Percentiles rank a stretch among this genome's conserved stretches.
Conservation (phyloP, 371 early-diverging fungal species). For the Batkoa obscura region DNA sequence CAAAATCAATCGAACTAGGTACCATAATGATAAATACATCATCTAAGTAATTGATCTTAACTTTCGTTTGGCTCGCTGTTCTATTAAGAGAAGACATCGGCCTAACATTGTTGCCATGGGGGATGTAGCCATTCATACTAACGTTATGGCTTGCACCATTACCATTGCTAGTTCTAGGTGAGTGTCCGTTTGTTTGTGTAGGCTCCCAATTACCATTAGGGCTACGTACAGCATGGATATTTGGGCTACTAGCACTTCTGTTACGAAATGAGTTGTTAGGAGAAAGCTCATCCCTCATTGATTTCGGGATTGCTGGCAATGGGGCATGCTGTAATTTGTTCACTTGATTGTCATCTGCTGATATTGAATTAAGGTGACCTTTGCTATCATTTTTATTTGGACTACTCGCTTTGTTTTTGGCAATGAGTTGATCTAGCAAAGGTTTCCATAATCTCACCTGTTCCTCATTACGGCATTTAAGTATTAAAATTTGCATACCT, state of each 20-base stretch:
- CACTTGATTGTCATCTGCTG: slow-evolving; percentile 41
- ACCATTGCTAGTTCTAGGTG: not conserved
- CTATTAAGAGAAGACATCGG: not conserved
- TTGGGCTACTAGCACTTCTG: slow-evolving; percentile 44
- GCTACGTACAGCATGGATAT: slow-evolving; percentile 19
- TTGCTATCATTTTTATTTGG: not conserved
- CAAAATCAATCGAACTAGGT: slow-evolving; percentile 43
- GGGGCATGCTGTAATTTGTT: not conserved
- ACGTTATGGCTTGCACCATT: not conserved
- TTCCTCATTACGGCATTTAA: slow-evolving; percentile 75
- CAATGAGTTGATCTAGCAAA: slow-evolving; percentile 24
- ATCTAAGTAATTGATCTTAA: slow-evolving; percentile 68
- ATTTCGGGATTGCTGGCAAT: not conserved
- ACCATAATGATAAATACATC: slow-evolving; percentile 74
- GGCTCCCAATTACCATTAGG: slow-evolving; percentile 1
- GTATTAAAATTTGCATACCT: slow-evolving; percentile 57
- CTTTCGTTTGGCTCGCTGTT: slow-evolving; percentile 27
- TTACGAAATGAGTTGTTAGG: slow-evolving; percentile 15
- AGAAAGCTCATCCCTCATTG: not conserved
- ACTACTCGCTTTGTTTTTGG: not conserved
- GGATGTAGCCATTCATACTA: not conserved
- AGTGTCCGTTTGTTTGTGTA: not conserved
- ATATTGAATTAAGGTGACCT: not conserved
- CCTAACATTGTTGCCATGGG: not conserved
- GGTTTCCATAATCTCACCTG: slow-evolving; percentile 73